These are phyloP conservation scores for Linnemannia elongata DNA, from an alignment of 192 early-diverging fungal species.

Conservation along the genomic window DNA sequence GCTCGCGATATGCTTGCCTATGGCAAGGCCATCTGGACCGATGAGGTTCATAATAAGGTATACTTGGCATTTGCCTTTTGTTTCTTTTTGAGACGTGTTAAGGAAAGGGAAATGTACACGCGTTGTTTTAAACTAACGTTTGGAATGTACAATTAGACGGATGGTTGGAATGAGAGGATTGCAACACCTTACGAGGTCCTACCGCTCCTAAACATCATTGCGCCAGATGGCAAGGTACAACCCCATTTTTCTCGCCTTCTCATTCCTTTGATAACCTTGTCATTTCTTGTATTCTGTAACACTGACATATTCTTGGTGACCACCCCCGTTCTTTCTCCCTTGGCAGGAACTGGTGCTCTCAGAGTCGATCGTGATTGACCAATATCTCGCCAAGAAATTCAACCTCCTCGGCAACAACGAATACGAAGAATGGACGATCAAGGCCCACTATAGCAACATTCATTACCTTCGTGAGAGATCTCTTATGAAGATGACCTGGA, in stretches of 20 bases:
- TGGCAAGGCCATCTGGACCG: slow-evolving; percentile 38
- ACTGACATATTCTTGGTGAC: neutral
- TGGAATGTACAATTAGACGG: neutral
- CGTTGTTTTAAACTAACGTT: too few species aligned
- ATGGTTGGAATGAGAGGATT: neutral
- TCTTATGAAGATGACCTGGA: slow-evolving; percentile 28
- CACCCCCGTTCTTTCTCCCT: neutral
- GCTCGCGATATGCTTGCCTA: slow-evolving; percentile 36
- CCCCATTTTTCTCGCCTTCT: neutral
- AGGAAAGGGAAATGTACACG: too few species aligned
- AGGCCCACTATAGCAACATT: slow-evolving; percentile 30
- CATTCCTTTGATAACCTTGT: neutral
- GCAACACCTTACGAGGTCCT: neutral
- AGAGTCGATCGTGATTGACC: slow-evolving; percentile 30
- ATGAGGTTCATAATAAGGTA: neutral
- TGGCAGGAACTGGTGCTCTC: slow-evolving; percentile 2
- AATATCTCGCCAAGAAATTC: slow-evolving; percentile 31
- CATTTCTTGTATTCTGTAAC: neutral
- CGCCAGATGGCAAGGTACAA: slow-evolving; percentile 1
- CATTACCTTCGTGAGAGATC: slow-evolving; percentile 42
- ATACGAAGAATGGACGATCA: slow-evolving; percentile 28
- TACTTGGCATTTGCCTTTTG: neutral
- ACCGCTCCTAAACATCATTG: slow-evolving; percentile 8
- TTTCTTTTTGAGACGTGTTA: neutral
- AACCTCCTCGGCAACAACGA: slow-evolving; percentile 25